phyloP scores from a whole-genome alignment of 1,139 yeast species.

The Keqinozyma sinolaborantium region DNA sequence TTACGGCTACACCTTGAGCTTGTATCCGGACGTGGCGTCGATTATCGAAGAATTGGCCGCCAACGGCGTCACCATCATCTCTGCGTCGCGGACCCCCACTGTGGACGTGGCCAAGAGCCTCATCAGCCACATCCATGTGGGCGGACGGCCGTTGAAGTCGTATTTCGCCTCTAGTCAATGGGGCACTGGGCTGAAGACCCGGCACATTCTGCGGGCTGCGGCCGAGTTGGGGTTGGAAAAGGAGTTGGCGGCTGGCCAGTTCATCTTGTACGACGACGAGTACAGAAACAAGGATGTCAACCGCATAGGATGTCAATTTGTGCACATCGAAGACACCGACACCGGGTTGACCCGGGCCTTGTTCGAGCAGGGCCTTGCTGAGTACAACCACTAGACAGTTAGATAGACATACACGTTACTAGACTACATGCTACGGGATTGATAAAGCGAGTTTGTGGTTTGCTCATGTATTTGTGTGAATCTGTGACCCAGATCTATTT shows the following conservation, averaged over 20 bases:
- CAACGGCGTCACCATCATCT: conserved; percentile 46
- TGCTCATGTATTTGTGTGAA: too few relatives aligned
- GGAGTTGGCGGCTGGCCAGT: conserved; percentile 47
- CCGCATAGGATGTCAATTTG: conserved; percentile 57
- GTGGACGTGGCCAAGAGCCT: conserved; percentile 61
- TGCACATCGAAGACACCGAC: conserved; percentile 41
- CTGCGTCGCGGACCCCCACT: conserved; percentile 67
- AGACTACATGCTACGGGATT: too few relatives aligned
- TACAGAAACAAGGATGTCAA: conserved; percentile 63
- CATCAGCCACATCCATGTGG: conserved; percentile 46
- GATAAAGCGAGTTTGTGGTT: too few relatives aligned
- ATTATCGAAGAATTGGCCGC: conserved; percentile 44
- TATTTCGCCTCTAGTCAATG: conserved; percentile 57
- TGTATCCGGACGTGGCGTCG: conserved; percentile 59
- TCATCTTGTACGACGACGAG: conserved; percentile 71
- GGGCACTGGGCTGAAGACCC: conserved; percentile 64
- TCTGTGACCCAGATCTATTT: too few relatives aligned
- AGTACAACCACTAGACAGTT: too few relatives aligned
- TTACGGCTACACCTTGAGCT: conserved; percentile 44
- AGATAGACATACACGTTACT: too few relatives aligned
- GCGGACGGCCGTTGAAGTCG: conserved; percentile 41
- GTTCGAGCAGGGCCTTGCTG: conserved; percentile 40
- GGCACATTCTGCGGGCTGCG: conserved; percentile 51
- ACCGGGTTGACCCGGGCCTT: conserved; percentile 49
- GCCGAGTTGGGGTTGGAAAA: conserved; percentile 30